Base-by-base conservation (phyloP, 306 rosid species). In the Sphenostylis stenocarpa region DNA sequence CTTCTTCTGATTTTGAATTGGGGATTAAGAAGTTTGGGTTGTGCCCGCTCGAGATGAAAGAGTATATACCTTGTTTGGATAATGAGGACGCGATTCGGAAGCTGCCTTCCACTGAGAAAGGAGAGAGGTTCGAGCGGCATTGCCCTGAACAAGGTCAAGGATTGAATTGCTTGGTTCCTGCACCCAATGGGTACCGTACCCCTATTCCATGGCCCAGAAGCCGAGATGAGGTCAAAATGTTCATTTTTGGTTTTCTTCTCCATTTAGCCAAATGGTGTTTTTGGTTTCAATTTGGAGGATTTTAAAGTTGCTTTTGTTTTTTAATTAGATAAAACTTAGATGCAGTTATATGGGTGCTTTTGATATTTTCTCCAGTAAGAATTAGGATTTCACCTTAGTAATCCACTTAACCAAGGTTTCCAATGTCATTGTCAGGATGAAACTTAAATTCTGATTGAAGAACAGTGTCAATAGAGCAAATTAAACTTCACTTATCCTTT, bases 121-220 rank as follows among this genome's bases (percentile, higher is more conserved):
- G 98, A 5, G 90, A 95, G 71, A 81, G 70, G 28, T 95, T 89
- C 44, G 96, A 92, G 83, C 87, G 98, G 84, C 96, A 88, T 85
- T 95, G 98, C 53, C 97, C 97, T 0, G 83, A 77, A 49, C 5
- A 64, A 28, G 89, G 83, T 70, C 67, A 53, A 49, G 85, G 81
- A 20, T 80, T 95, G 90, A 84, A 83, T 83, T 95, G 97, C 93
- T 83, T 95, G 82, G 93, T 95, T 88, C 98, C 97, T 29, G 75
- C 98, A 4, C 97, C 98, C 3, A 88, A 77, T 53, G 89, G 89
- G 15, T 95, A 95, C 73, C 90, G 85, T 53, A 33, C 68, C 2
- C 98, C 98, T 9, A 88, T 95, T 83, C 93, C 93, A 0, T 95
- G 98, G 98, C 98, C 97, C 2, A 86, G 58, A 81, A 95, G 98